Conservation (phyloP, 371 early-diverging fungal species). For the Lichtheimia ornata region DNA sequence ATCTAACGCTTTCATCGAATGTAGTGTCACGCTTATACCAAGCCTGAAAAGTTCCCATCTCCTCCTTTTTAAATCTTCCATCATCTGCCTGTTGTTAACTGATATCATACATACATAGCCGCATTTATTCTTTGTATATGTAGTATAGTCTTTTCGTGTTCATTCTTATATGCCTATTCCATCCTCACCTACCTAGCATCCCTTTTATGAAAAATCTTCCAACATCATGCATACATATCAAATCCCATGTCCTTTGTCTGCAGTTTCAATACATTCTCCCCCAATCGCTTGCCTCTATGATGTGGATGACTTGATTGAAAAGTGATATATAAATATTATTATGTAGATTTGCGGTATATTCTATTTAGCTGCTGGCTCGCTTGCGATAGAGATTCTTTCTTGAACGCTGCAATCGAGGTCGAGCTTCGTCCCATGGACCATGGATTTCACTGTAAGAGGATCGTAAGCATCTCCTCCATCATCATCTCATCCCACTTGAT, state of each 20-base stretch:
- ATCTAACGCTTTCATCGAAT: not conserved
- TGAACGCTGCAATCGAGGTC: conserved; percentile 64
- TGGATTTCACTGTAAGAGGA: conserved; percentile 77
- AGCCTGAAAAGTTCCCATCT: conserved; percentile 28
- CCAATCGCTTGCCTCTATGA: no score
- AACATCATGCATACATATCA: not conserved
- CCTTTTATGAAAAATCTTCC: no score
- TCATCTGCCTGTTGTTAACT: no score
- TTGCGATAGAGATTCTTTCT: conserved; percentile 38
- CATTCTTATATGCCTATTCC: no score
- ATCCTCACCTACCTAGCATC: no score
- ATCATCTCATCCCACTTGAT: not conserved
- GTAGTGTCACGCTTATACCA: conserved; percentile 27
- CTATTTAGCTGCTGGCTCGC: conserved; percentile 7
- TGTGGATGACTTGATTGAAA: no score
- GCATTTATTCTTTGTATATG: no score
- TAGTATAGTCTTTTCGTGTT: no score
- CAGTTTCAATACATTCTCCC: no score
- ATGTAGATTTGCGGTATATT: not conserved
- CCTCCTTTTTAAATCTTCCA: not conserved
- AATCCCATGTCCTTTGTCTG: not conserved
- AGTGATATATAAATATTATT: no score
- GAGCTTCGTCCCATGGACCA: conserved; percentile 97
- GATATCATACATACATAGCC: no score
- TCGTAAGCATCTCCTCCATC: not conserved